Percentiles rank a stretch among this genome's conserved stretches.
Conservation (phyloP, 2,329 filamentous ascomycete genomes). For the Talaromyces sp. region DNA sequence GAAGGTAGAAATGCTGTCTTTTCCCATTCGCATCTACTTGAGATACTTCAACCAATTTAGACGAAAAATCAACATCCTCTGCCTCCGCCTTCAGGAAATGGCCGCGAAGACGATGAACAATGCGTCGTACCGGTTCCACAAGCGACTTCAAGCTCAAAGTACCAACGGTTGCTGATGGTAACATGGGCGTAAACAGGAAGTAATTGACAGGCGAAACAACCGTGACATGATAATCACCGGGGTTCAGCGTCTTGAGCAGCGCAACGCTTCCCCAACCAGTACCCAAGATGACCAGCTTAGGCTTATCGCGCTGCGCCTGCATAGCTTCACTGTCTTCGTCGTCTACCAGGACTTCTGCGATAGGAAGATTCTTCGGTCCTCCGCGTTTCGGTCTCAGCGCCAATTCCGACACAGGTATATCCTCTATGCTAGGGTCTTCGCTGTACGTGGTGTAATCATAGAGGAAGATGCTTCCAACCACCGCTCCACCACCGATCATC, state of each 20-base stretch:
- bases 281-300: conserved; percentile 84
- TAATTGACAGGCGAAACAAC: conserved; percentile 94
- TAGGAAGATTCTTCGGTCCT: conserved; percentile 91
- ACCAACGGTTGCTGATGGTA: conserved; percentile 93
- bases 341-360: conserved; percentile 81
- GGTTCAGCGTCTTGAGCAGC: conserved; percentile 81
- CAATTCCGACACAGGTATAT: conserved; percentile 78
- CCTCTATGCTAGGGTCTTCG: conserved; percentile 61
- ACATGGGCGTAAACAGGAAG: conserved; percentile 97
- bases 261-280: conserved; percentile 95
- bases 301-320: conserved; percentile 75
- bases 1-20: conserved; percentile 82
- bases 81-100: conserved; percentile 88
- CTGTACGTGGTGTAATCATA: conserved; percentile 93
- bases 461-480: conserved; percentile 80
- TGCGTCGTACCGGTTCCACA: conserved; percentile 86
- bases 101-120: conserved; percentile 71
- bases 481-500: conserved; percentile 63
- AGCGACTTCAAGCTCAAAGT: conserved; percentile 87
- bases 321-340: conserved; percentile 76
- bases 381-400: conserved; percentile 78
- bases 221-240: conserved; percentile 92
- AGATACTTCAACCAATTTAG: conserved; percentile 84
- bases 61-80: conserved; percentile 84
- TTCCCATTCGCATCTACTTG: conserved; percentile 68